Percentiles rank a stretch among this genome's conserved stretches.
phyloP scores from a whole-genome alignment of 2,329 filamentous ascomycete genomes.

The Arthroderma sp. region DNA sequence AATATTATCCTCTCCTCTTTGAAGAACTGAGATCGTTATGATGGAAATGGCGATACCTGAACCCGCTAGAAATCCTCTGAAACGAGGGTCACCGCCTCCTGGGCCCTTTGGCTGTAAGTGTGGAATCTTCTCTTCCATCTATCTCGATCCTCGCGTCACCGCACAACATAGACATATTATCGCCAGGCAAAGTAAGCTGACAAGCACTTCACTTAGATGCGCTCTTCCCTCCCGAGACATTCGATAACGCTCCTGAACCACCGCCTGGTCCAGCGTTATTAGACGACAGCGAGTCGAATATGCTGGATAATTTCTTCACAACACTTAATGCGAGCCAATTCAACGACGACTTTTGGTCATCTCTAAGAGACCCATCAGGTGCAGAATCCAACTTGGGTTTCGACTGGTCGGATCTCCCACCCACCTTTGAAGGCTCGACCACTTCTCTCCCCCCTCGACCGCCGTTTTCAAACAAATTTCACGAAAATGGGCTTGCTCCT shows the following conservation, averaged over 20 bases:
- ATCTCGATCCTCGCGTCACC: too few relatives aligned
- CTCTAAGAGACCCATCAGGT: constrained; percentile 10
- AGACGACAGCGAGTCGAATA: constrained; percentile 43
- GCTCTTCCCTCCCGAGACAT: constrained; percentile 17
- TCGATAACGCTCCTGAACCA: constrained; percentile 45
- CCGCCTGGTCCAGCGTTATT: constrained; percentile 53
- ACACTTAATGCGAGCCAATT: constrained; percentile 29
- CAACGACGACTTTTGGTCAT: constrained; percentile 26
- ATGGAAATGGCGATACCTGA: constrained; percentile 24
- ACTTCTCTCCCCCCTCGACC: constrained; percentile 42
- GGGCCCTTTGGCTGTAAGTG: constrained; percentile 53
- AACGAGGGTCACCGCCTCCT: constrained; percentile 37
- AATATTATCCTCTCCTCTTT: too few relatives aligned
- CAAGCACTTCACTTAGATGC: too few relatives aligned
- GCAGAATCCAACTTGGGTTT: constrained; percentile 11
- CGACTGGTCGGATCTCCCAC: constrained; percentile 42
- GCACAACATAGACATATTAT: too few relatives aligned
- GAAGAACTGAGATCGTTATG: neutral
- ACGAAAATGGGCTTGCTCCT: constrained; percentile 8
- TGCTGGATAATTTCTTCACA: constrained; percentile 38
- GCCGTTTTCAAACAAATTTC: neutral
- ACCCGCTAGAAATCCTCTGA: constrained; percentile 31
- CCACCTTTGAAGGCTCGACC: constrained; percentile 51
- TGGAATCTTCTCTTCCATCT: too few relatives aligned
- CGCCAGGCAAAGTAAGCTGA: too few relatives aligned